phyloP scores from a whole-genome alignment of 2,329 filamentous ascomycete genomes.

The Dactylellina cionopaga region DNA sequence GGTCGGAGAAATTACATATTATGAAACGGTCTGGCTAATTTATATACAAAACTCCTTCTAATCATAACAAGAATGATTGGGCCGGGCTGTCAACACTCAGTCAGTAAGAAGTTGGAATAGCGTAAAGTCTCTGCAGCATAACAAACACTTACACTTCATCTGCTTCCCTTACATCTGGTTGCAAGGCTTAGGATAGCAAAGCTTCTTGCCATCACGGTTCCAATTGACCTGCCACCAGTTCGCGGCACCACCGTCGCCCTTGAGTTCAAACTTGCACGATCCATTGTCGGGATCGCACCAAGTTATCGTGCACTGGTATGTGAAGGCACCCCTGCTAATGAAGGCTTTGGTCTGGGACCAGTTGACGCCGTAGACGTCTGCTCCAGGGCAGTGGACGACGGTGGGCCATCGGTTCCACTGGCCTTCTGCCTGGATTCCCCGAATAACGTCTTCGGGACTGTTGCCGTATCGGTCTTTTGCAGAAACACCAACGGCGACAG shows the following conservation, averaged over 20 bases:
- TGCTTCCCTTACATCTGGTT: background rate
- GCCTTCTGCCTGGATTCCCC: background rate
- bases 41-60: too few relatives aligned
- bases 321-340: background rate
- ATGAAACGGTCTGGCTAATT: too few relatives aligned
- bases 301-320: background rate
- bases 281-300: constrained; percentile 9
- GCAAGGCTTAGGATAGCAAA: constrained; percentile 11
- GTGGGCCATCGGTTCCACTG: background rate
- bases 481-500: too few relatives aligned
- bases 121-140: too few relatives aligned
- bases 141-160: too few relatives aligned
- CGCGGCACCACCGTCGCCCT: background rate
- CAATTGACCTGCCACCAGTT: background rate
- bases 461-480: background rate
- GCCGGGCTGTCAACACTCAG: too few relatives aligned
- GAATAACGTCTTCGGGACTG: background rate
- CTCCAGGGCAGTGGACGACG: background rate
- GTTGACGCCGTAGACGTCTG: background rate
- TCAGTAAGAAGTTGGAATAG: too few relatives aligned
- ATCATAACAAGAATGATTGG: too few relatives aligned
- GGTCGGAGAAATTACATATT: too few relatives aligned
- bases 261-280: background rate
- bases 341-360: background rate
- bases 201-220: background rate